Evolutionary conservation across 139 green algal species (phyloP).

Genomic region (Volvox reticuliferus): DNA sequence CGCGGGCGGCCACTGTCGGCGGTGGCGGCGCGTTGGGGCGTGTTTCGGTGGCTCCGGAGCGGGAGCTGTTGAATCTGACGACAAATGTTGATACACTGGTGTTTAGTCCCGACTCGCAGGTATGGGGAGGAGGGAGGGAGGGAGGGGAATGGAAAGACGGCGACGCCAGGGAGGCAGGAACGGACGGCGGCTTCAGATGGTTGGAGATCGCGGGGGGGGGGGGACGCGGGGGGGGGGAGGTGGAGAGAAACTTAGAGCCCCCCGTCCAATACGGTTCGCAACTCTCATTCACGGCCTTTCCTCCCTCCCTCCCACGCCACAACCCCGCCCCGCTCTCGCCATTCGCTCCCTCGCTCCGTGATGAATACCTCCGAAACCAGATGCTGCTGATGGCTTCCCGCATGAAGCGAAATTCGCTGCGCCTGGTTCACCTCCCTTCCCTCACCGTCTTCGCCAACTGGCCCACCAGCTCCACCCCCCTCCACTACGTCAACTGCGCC

Average conservation of each 20-base stretch:
- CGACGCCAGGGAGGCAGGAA: background rate
- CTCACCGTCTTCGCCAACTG: constrained; percentile 94
- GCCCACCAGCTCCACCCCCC: constrained; percentile 86
- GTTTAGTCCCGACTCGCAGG: constrained; percentile 87
- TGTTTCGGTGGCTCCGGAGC: constrained; percentile 52
- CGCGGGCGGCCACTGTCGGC: background rate
- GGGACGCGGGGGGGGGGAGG: background rate
- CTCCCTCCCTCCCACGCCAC: too few relatives aligned
- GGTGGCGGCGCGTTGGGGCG: background rate
- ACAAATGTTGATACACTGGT: constrained; percentile 86
- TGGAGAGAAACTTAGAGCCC: background rate
- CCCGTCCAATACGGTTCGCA: too few relatives aligned
- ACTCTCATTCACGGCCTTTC: too few relatives aligned
- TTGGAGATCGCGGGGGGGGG: background rate
- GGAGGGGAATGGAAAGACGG: background rate
- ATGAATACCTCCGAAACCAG: constrained; percentile 37
- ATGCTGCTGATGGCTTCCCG: constrained; percentile 86
- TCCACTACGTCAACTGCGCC: constrained; percentile 90
- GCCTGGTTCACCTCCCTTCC: constrained; percentile 89
- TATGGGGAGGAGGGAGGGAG: constrained; percentile 4
- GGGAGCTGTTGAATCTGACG: constrained; percentile 89
- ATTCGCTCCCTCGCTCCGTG: background rate
- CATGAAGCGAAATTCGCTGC: constrained; percentile 89
- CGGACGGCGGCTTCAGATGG: too few relatives aligned
- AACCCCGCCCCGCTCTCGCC: background rate